phyloP scores from a whole-genome alignment of 495 filamentous ascomycete genomes.

The Penicillium canescens region DNA sequence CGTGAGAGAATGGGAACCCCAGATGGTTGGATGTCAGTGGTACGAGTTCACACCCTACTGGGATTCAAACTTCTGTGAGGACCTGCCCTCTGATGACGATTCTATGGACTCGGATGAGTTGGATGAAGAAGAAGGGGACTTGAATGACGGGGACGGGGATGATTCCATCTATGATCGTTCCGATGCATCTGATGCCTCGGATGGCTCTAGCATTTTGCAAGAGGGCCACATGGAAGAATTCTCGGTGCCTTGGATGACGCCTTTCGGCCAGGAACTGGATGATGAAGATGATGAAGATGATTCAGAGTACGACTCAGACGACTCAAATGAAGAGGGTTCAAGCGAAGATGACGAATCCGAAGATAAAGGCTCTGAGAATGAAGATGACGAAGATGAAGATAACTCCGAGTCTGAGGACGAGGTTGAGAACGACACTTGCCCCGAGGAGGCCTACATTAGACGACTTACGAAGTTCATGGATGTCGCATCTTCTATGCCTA shows the following conservation, averaged over 20 bases:
- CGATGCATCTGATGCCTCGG: no score
- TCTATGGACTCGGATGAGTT: constrained; percentile 12
- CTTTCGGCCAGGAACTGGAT: not conserved
- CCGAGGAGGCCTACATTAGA: no score
- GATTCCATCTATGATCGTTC: no score
- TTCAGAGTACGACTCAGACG: not conserved
- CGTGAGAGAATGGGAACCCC: constrained; percentile 1
- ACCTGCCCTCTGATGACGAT: constrained; percentile 1
- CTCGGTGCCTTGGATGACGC: no score
- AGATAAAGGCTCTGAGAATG: constrained; percentile 1
- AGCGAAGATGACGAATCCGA: no score
- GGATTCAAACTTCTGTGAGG: constrained; percentile 3
- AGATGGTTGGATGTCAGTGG: not conserved
- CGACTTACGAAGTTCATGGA: no score
- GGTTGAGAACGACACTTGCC: no score
- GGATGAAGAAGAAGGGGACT: no score
- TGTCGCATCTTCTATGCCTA: no score
- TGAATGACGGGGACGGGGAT: not conserved
- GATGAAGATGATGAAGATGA: constrained; percentile 13
- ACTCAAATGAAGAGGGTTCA: not conserved
- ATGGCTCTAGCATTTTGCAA: no score
- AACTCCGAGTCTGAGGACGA: no score
- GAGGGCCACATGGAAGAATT: no score
- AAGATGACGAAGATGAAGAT: not conserved
- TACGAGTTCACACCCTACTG: constrained; percentile 10